Evolutionary conservation across 257 asterid species (phyloP).

Genomic region (Thymus mandschuricus): DNA sequence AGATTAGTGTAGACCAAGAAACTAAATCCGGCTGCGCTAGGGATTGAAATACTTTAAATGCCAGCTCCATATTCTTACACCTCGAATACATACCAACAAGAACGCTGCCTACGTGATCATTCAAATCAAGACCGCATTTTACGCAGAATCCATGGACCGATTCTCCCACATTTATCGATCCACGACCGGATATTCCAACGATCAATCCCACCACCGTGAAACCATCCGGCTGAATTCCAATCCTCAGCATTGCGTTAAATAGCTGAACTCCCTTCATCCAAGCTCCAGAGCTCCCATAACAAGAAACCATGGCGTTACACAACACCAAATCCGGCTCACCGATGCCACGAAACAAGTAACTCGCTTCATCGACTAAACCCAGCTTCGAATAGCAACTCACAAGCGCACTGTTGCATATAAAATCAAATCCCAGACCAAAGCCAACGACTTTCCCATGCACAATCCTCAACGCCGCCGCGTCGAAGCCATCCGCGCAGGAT

Average conservation of each 20-base stretch:
- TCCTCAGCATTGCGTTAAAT: constrained; percentile 49
- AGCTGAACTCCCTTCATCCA: constrained; percentile 48
- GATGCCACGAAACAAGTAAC: constrained; percentile 49
- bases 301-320: constrained; percentile 74
- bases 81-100: constrained; percentile 72
- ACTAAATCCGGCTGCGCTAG: constrained; percentile 66
- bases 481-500: constrained; percentile 57
- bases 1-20: constrained; percentile 77
- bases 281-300: constrained; percentile 58
- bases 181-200: constrained; percentile 36
- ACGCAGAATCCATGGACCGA: constrained; percentile 59
- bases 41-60: constrained; percentile 47
- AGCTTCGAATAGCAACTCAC: constrained; percentile 75
- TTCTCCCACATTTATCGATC: constrained; percentile 44
- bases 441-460: constrained; percentile 60
- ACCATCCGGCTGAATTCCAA: constrained; percentile 66
- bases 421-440: constrained; percentile 64
- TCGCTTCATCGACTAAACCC: constrained; percentile 53
- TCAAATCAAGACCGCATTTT: constrained; percentile 56
- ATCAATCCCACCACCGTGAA: constrained; percentile 72
- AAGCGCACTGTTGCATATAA: constrained; percentile 64
- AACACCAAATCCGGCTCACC: constrained; percentile 73
- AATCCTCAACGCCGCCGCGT: constrained; percentile 40
- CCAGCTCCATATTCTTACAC: constrained; percentile 51
- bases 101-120: constrained; percentile 60